These are phyloP conservation scores for Acer saccharum DNA, from an alignment of 345 rosid species.

Conservation along the genomic window DNA sequence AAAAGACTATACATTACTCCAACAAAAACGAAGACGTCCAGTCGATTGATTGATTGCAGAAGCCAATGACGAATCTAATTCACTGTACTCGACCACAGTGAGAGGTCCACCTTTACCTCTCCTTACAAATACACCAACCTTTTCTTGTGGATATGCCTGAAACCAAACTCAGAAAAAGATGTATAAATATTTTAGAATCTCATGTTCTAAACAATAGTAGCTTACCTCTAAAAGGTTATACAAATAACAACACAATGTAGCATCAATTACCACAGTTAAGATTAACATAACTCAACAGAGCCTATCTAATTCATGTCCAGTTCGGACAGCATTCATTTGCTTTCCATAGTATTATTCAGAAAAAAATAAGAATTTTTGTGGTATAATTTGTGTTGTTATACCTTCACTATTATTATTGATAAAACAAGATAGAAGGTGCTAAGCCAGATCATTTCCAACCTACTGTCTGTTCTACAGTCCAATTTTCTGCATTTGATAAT, in stretches of 20 bases:
- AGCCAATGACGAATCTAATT: constrained; percentile 83
- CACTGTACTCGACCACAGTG: constrained; percentile 94
- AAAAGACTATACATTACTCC: constrained; percentile 84
- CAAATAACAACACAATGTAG: constrained; percentile 7
- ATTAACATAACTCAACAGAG: background rate
- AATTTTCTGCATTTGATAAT: background rate
- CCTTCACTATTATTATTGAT: background rate
- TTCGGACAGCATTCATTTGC: background rate
- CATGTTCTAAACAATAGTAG: background rate
- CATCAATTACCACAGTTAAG: background rate
- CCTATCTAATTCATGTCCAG: constrained; percentile 2
- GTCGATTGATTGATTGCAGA: constrained; percentile 89
- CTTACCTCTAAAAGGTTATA: background rate
- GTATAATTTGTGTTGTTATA: background rate
- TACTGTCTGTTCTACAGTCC: background rate
- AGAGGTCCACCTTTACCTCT: constrained; percentile 99
- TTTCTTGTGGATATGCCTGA: constrained; percentile 97
- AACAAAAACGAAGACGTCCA: constrained; percentile 96
- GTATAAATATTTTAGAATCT: constrained; percentile 1
- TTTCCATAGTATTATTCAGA: background rate
- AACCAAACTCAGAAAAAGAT: constrained; percentile 20
- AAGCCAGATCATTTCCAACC: background rate
- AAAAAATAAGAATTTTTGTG: background rate
- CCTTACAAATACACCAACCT: constrained; percentile 94
- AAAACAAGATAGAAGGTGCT: background rate